Evolutionary conservation across 352 stramenopile species (phyloP).

Genomic region (Globisporangium irregulare): DNA sequence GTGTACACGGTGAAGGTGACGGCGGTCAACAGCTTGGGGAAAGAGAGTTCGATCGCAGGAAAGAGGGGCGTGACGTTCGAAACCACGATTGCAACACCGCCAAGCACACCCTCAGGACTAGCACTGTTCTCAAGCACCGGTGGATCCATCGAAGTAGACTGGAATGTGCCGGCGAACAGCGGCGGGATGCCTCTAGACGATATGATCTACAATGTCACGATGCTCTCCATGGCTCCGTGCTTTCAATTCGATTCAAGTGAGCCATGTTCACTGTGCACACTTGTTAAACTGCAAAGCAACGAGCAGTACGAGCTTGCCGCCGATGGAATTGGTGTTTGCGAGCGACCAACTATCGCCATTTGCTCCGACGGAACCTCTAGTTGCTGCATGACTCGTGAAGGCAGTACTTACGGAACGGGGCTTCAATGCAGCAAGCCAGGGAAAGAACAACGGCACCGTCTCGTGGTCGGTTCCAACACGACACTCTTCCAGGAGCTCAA

Average conservation of each 20-base stretch:
- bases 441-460: conserved; percentile 10
- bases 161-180: conserved; percentile 37
- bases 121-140: conserved; percentile 28
- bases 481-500: conserved; percentile 38
- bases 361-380: conserved; percentile 37
- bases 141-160: conserved; percentile 49
- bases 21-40: conserved; percentile 31
- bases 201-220: conserved; percentile 47
- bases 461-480: conserved; percentile 34
- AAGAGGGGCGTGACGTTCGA: conserved; percentile 36
- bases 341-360: conserved; percentile 7
- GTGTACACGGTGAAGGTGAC: conserved; percentile 52
- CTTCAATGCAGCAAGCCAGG: conserved; percentile 23
- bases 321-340: conserved; percentile 17
- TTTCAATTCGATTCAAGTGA: conserved; percentile 15
- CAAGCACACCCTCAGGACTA: conserved; percentile 37
- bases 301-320: conserved; percentile 27
- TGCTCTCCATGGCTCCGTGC: conserved; percentile 32
- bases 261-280: conserved; percentile 32
- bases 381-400: conserved; percentile 40
- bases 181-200: conserved; percentile 29
- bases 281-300: conserved; percentile 20
- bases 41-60: conserved; percentile 22
- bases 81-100: conserved; percentile 23
- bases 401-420: conserved; percentile 17